Evolutionary conservation across 805 yeast species (phyloP), one percentile per base, ranked within the genome.

Genomic region (Saturnispora serradocipensis): DNA sequence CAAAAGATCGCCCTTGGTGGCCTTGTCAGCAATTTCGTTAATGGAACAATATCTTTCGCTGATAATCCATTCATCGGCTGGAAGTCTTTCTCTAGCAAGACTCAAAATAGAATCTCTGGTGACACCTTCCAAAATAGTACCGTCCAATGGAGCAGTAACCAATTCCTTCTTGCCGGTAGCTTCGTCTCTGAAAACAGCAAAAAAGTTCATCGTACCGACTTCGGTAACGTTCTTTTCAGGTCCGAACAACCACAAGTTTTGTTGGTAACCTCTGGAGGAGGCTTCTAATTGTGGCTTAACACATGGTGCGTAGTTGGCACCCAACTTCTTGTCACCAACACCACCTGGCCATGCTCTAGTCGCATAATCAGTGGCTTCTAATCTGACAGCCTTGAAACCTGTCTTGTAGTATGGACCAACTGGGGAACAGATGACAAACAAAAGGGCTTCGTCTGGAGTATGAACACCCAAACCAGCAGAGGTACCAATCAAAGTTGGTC

Each of bases 271-370:
- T 70, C 90, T 81, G 24, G 75, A 64, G 51, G 96, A 96, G 48
- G 98, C 97, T 72, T 87, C 84, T 61, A 78, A 74, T 72, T 88
- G 97, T 32, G 98, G 97, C 66, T 78, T 76, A 63, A 90, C 81
- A 68, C 97, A 87, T 56, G 98, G 97, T 44, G 97, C 99, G 66
- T 91, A 91, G 76, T 91, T 91, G 55, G 96, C 97, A 70, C 99
- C 99, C 63, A 91, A 80, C 72, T 91, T 91, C 70, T 81, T 84
- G 80, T 91, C 86, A 71, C 99, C 99, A 61, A 82, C 89, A 69
- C 98, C 99, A 64, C 96, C 96, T 66, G 98, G 98, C 98, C 98
- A 91, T 30, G 99, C 98, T 74, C 99, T 86, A 34, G 90, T 90
- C 48, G 96, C 96, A 61, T 87, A 82, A 66, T 88, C 96, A 35